Evolutionary conservation across 495 filamentous ascomycete genomes (phyloP).

Genomic region (Tuber borchii): DNA sequence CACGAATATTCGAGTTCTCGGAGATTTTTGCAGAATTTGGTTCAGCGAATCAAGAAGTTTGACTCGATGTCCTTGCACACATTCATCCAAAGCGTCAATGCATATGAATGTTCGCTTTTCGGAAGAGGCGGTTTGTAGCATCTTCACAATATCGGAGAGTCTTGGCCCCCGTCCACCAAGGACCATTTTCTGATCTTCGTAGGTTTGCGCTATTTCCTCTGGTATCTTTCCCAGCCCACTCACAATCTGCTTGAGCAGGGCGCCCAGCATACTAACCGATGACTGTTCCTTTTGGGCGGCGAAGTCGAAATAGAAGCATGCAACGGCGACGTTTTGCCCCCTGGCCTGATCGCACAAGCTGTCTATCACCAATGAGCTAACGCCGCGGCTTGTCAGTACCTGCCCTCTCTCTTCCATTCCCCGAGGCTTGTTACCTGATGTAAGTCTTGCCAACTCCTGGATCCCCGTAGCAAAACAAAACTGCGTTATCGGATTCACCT

Average conservation of each 20-base stretch:
- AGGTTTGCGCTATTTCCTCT: neutral
- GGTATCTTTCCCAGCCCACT: neutral
- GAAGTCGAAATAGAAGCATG: neutral
- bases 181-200: neutral
- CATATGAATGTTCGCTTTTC: too few species aligned
- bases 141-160: too few species aligned
- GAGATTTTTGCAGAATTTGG: too few species aligned
- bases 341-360: neutral
- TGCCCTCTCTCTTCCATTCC: neutral
- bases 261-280: neutral
- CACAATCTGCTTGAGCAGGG: neutral
- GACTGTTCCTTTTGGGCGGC: neutral
- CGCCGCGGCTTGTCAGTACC: neutral
- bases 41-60: too few species aligned
- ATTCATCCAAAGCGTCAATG: too few species aligned
- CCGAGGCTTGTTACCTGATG: neutral
- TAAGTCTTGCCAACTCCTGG: neutral
- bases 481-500: neutral
- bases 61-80: too few species aligned
- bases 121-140: too few species aligned
- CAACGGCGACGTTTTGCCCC: neutral
- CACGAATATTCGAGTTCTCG: too few species aligned
- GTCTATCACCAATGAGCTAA: neutral
- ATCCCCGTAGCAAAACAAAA: neutral
- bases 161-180: neutral